Conservation (phyloP, 2,329 filamentous ascomycete genomes). For the Trichothecium sympodiale region DNA sequence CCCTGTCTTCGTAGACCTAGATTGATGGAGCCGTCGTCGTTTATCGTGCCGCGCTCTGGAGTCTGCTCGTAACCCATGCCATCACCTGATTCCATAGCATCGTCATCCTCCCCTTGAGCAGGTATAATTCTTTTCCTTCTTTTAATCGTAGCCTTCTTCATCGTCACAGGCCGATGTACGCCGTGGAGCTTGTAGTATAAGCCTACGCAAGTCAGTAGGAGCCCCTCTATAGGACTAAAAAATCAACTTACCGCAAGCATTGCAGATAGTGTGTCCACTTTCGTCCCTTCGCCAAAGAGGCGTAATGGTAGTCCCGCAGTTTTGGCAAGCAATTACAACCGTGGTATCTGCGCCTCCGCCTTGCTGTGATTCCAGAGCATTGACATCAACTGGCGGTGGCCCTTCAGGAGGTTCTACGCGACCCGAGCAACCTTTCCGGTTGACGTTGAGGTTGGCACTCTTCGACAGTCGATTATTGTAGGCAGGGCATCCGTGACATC, state of each 20-base stretch:
- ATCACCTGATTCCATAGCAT: conserved; percentile 33
- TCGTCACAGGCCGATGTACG: conserved; percentile 84
- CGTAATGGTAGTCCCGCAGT: conserved; percentile 93
- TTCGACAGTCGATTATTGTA: conserved; percentile 97
- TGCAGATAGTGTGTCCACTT: conserved; percentile 92
- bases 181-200: conserved; percentile 95
- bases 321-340: conserved; percentile 80
- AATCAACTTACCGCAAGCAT: conserved; percentile 73
- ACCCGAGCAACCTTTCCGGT: conserved; percentile 28
- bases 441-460: conserved; percentile 58
- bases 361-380: conserved; percentile 23
- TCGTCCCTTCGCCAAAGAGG: conserved; percentile 93
- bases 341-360: conserved; percentile 18
- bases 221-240: not conserved
- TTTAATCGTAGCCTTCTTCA: conserved; percentile 98
- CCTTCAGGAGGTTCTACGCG: conserved; percentile 9
- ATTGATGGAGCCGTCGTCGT: conserved; percentile 55
- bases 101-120: conserved; percentile 46
- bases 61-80: conserved; percentile 24
- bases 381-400: conserved; percentile 19
- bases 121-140: conserved; percentile 89
- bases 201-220: conserved; percentile 38
- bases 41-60: conserved; percentile 43
- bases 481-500: conserved; percentile 89
- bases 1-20: conserved; percentile 42